Base-by-base conservation (phyloP, 805 yeast genomes). In the Candida ascalaphidarum region DNA sequence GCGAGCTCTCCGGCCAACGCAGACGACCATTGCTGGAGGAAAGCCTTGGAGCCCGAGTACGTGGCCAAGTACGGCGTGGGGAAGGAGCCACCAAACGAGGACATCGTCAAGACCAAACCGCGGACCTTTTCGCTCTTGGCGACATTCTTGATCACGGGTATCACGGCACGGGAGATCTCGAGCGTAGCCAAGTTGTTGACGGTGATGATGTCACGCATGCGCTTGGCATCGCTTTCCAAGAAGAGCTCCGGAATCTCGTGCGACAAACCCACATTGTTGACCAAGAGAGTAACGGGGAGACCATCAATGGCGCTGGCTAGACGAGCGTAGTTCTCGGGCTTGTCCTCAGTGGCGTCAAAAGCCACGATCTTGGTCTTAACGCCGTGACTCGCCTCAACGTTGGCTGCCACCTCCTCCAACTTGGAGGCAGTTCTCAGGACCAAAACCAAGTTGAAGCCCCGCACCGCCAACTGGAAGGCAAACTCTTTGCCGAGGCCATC, bases 401-500 rank as follows among this genome's bases (percentile, higher is more conserved):
- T 88, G 4, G 60, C 41, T 13, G 89, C 72, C 27, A 86, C 51
- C 4, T 59, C 55, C 41, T 77, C 79, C 42, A 92, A 70, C 51
- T 88, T 89, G 17, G 81, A 61, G 48, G 68, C 68, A 11, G 95
- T 85, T 58, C 98, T 75, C 15, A 96, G 82, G 11, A 89, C 77
- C 40, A 92, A 67, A 9, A 84, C 77, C 26, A 92, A 54, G 43
- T 86, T 88, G 53, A 88, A 80, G 2, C 95, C 95, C 39, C 71
- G 76, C 30, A 68, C 55, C 9, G 97, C 98, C 55, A 92, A 68
- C 58, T 89, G 97, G 15, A 58, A 48, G 2, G 96, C 78, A 49
- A 73, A 92, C 53, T 92, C 95, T 51, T 88, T 85, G 33, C 98
- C 98, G 47, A 92, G 81, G 20, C 98, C 98, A 52, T 92, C 97